Evolutionary conservation across 306 rosid genomes (phyloP).

Genomic region (Quercus ilex): DNA sequence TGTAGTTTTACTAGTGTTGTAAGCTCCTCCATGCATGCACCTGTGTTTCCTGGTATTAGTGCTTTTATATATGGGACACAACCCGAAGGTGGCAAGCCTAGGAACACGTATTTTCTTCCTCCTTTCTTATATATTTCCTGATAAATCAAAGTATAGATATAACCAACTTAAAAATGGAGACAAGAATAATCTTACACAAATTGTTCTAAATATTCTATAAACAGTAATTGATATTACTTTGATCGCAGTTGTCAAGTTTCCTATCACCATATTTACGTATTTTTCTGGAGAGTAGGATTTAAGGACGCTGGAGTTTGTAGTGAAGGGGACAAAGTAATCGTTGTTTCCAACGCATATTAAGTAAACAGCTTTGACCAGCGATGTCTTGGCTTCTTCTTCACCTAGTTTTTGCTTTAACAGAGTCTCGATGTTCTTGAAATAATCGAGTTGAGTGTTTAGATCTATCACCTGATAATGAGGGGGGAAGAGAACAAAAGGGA

Average conservation of each 20-base stretch:
- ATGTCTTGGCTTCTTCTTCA: too few species aligned
- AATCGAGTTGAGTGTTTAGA: too few species aligned
- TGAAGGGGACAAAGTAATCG: not conserved
- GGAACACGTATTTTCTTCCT: not conserved
- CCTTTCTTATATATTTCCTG: not conserved
- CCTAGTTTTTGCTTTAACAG: too few species aligned
- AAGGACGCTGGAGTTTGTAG: not conserved
- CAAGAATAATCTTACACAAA: too few species aligned
- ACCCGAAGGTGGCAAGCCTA: constrained; percentile 18
- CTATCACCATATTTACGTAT: not conserved
- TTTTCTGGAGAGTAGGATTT: not conserved
- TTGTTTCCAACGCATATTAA: not conserved
- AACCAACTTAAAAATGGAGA: not conserved
- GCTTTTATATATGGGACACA: constrained; percentile 16
- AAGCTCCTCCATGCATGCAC: constrained; percentile 15
- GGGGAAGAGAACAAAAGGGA: not conserved
- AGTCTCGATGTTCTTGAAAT: too few species aligned
- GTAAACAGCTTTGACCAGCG: not conserved
- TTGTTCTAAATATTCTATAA: not conserved
- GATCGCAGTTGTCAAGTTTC: not conserved
- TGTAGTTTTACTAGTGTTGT: constrained; percentile 23
- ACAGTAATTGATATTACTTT: not conserved
- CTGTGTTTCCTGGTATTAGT: constrained; percentile 3
- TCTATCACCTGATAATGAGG: too few species aligned
- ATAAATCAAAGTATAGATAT: not conserved